Evolutionary conservation across 148 eudicot species (phyloP), one percentile per base, ranked within the genome.

Genomic region (Hydrangea macrophylla): DNA sequence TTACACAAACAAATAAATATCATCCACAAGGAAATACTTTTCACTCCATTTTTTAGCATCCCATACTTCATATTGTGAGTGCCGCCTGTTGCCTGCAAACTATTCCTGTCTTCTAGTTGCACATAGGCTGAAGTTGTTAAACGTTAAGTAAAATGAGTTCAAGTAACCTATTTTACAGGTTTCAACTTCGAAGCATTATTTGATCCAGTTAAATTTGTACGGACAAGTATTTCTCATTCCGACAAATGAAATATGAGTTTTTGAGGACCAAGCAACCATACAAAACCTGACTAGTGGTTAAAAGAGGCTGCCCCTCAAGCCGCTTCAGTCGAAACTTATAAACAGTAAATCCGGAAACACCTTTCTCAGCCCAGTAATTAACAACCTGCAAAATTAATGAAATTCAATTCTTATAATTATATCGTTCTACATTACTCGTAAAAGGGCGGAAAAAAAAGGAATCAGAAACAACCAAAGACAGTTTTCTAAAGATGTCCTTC

Each of bases 351-450:
- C 96, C 96, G 23, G 95, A 88, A 7, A 90, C 73, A 1, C 98
- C 98, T 74, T 81, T 81, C 64, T 93, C 98, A 11, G 96, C 88
- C 98, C 98, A 93, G 40, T 81, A 86, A 0, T 80, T 65, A 6
- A 71, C 72, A 64, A 93, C 92, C 98, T 93, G 77, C 73, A 70
- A 63, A 53, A 56, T 28, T n/a, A 27, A 50, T 27, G 53, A 13
- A 70, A 9, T 58, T 27, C 9, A 50, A 58, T 9, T 10, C 39
- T 15, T 40, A 1, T 26, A 32, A 5, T 39, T 63, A 32, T 62
- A n/a, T n/a, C n/a, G n/a, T n/a, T n/a, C n/a, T n/a, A n/a, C n/a
- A n/a, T n/a, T n/a, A n/a, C n/a, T n/a, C n/a, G n/a, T n/a, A n/a
- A n/a, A n/a, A n/a, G n/a, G n/a, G n/a, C n/a, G 31, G 55, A 30